A percentile compares a stretch with the other conserved stretches of the same genome.
Evolutionary conservation across 352 stramenopile species (phyloP).

Genomic region (Phytophthora citricola): DNA sequence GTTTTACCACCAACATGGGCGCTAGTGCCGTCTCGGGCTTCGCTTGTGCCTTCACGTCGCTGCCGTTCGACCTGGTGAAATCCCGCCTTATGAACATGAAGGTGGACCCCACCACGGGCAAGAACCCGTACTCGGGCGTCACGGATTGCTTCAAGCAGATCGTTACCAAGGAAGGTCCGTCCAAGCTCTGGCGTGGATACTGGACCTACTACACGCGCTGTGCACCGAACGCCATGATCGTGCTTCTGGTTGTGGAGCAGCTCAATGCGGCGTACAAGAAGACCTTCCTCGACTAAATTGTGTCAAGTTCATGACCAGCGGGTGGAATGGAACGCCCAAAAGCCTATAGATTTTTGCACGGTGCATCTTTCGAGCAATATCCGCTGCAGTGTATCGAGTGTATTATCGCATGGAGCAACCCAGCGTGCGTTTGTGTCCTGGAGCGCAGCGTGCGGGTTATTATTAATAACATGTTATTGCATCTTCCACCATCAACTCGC

Average conservation of each 20-base stretch:
- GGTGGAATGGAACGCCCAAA: conserved; percentile 23
- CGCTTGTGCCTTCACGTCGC: conserved; percentile 96
- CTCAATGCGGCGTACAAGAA: conserved; percentile 90
- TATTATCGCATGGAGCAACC: conserved; percentile 22
- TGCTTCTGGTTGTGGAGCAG: conserved; percentile 97
- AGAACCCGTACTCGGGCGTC: conserved; percentile 96
- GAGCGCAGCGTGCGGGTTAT: conserved; percentile 19
- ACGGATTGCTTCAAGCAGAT: conserved; percentile 97
- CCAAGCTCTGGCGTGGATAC: conserved; percentile 98
- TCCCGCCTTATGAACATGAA: conserved; percentile 99
- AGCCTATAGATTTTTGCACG: conserved; percentile 35
- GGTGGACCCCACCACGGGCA: conserved; percentile 85
- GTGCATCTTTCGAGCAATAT: conserved; percentile 4
- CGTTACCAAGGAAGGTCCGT: conserved; percentile 93
- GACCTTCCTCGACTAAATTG: conserved; percentile 55
- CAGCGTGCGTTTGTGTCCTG: conserved; percentile 18
- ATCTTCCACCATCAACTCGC: conserved; percentile 23
- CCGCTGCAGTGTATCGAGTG: conserved; percentile 7
- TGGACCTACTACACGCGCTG: conserved; percentile 98
- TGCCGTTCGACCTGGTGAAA: conserved; percentile 99
- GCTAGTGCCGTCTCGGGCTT: conserved; percentile 97
- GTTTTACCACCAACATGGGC: conserved; percentile 92
- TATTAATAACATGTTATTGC: conserved; percentile 43
- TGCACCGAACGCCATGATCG: conserved; percentile 99
- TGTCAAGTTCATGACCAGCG: neutral